Evolutionary conservation across 352 stramenopile species (phyloP).

Genomic region (Phytophthora fragariaefolia): DNA sequence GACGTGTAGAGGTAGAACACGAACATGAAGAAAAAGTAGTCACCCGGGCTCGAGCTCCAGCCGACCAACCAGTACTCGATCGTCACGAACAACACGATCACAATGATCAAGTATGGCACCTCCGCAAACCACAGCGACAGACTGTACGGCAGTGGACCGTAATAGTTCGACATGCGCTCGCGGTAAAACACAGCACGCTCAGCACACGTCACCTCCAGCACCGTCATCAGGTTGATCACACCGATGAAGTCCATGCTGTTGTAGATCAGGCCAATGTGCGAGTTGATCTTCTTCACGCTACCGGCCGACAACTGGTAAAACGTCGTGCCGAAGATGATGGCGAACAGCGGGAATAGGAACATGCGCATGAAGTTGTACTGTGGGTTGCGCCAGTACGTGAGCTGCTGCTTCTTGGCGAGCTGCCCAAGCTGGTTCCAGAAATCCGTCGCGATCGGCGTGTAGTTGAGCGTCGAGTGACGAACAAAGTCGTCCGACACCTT

Average conservation of each 20-base stretch:
- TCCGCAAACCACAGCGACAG: slow-evolving; percentile 68
- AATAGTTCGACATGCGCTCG: slow-evolving; percentile 78
- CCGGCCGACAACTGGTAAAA: slow-evolving; percentile 55
- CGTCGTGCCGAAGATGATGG: slow-evolving; percentile 59
- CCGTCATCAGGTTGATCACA: slow-evolving; percentile 64
- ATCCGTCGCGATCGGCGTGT: slow-evolving; percentile 45
- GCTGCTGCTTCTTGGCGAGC: slow-evolving; percentile 43
- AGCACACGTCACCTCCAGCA: slow-evolving; percentile 59
- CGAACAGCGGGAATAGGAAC: slow-evolving; percentile 58
- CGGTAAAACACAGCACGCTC: slow-evolving; percentile 70
- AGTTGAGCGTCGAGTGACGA: slow-evolving; percentile 55
- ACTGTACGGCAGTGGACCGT: slow-evolving; percentile 63
- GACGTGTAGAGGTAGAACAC: too few species aligned
- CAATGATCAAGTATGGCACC: slow-evolving; percentile 58
- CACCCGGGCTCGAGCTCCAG: too few species aligned
- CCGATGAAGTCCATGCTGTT: slow-evolving; percentile 77
- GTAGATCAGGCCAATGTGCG: slow-evolving; percentile 67
- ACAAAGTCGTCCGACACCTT: slow-evolving; percentile 51
- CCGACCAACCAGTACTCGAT: too few species aligned
- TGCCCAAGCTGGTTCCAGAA: slow-evolving; percentile 49
- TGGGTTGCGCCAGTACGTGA: slow-evolving; percentile 63
- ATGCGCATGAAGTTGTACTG: slow-evolving; percentile 64
- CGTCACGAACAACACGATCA: slow-evolving; percentile 46
- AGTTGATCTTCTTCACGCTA: slow-evolving; percentile 52
- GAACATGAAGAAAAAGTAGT: too few species aligned